These are phyloP conservation scores for Erodium moschatum DNA, from an alignment of 441 rosid genomes.

Conservation along the genomic window DNA sequence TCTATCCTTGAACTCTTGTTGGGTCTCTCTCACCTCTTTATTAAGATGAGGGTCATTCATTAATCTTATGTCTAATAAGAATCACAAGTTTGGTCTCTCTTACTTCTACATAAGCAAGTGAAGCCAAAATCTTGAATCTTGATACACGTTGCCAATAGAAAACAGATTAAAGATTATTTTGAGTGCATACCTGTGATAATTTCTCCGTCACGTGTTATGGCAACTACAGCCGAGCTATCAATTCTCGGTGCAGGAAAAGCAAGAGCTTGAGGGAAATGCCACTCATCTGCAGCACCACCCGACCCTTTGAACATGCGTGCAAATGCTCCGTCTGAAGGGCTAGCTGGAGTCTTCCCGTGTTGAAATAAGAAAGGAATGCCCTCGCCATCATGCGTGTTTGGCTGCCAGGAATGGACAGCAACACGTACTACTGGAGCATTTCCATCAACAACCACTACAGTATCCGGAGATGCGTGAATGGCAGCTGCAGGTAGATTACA, in stretches of 20 bases:
- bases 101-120: no score
- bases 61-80: no score
- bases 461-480: conserved; percentile 79
- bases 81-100: no score
- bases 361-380: conserved; percentile 88
- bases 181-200: conserved; percentile 63
- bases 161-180: not conserved
- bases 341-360: conserved; percentile 62
- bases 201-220: conserved; percentile 70
- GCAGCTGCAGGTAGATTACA: conserved; percentile 96
- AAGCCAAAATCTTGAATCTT: no score
- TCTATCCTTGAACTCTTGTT: no score
- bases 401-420: conserved; percentile 92
- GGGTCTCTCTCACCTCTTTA: no score
- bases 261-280: conserved; percentile 79
- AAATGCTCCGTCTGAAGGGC: conserved; percentile 65
- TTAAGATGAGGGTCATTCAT: no score
- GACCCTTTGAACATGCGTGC: conserved; percentile 91
- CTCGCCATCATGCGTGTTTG: conserved; percentile 92
- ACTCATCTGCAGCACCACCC: conserved; percentile 51
- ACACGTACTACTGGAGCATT: conserved; percentile 89
- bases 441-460: conserved; percentile 61
- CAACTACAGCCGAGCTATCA: conserved; percentile 69
- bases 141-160: no score
- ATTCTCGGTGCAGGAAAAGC: conserved; percentile 85